These are phyloP conservation scores for Rachicladosporium sp. DNA, from an alignment of 2,329 filamentous ascomycete genomes.

Conservation along the genomic window DNA sequence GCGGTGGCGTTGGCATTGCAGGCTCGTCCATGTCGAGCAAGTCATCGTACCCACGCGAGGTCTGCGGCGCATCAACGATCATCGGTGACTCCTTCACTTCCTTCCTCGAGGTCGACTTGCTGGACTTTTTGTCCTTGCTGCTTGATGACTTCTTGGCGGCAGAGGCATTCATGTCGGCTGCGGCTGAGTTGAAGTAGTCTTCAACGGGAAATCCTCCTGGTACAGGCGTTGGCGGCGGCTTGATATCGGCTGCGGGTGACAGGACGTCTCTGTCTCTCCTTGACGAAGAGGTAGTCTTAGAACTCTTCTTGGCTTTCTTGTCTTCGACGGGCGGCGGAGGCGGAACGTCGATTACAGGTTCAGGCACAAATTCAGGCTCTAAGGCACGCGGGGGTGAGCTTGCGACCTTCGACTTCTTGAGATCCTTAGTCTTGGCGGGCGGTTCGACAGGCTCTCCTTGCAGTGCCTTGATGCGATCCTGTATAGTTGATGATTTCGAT, in stretches of 20 bases:
- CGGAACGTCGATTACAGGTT: conserved; percentile 5
- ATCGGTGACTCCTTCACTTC: too few relatives aligned
- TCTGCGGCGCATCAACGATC: too few relatives aligned
- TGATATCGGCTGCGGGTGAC: not conserved
- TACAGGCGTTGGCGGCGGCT: conserved; percentile 24
- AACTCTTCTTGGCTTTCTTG: conserved; percentile 6
- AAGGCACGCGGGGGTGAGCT: conserved; percentile 3
- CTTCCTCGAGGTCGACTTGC: conserved; percentile 13
- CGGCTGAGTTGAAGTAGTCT: conserved; percentile 20
- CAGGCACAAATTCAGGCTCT: conserved; percentile 2
- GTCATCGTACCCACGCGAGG: conserved; percentile 9
- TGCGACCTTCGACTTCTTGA: conserved; percentile 4
- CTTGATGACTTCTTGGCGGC: conserved; percentile 14
- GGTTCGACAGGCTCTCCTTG: conserved; percentile 25
- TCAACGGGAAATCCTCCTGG: conserved; percentile 36
- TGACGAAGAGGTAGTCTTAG: conserved; percentile 3
- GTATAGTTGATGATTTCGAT: conserved; percentile 33
- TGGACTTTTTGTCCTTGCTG: conserved; percentile 17
- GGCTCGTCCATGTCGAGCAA: conserved; percentile 21
- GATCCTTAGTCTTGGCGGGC: conserved; percentile 9
- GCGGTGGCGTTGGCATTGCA: conserved; percentile 36
- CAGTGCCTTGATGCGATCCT: conserved; percentile 41
- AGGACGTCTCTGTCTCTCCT: conserved; percentile 8
- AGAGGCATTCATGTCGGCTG: conserved; percentile 8
- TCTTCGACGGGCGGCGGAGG: too few relatives aligned